Conservation (phyloP, 2,329 filamentous ascomycete species). For the Penicillium sp. region DNA sequence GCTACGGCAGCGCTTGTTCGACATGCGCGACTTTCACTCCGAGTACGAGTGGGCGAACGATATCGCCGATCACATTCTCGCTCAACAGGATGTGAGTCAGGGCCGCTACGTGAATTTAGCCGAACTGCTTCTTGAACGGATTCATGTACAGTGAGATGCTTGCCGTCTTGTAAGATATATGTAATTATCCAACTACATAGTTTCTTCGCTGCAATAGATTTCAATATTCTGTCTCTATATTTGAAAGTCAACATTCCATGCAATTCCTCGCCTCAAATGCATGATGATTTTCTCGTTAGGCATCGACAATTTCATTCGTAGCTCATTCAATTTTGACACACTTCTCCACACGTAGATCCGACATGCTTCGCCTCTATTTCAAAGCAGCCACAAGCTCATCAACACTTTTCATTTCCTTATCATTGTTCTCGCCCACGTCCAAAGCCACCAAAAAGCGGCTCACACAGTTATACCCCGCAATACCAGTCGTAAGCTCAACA, state of each 20-base stretch:
- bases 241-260: no score
- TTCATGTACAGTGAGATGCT: slow-evolving; percentile 12
- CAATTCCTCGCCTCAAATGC: no score
- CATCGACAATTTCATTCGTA: no score
- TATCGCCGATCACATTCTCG: slow-evolving; percentile 26
- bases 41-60: slow-evolving; percentile 30
- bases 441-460: slow-evolving; percentile 78
- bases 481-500: slow-evolving; percentile 77
- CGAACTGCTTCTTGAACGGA: slow-evolving; percentile 22
- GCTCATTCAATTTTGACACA: no score
- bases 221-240: no score
- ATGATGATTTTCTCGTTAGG: no score
- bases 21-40: slow-evolving; percentile 26
- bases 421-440: slow-evolving; percentile 53
- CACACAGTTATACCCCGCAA: slow-evolving; percentile 84
- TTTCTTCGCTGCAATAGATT: no score
- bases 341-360: no score
- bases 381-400: slow-evolving; percentile 11
- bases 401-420: slow-evolving; percentile 58
- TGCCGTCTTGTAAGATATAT: no score
- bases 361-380: slow-evolving; percentile 38
- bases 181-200: no score
- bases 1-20: slow-evolving; percentile 28
- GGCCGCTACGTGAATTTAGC: slow-evolving; percentile 25
- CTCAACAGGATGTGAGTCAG: slow-evolving; percentile 23